phyloP scores from a whole-genome alignment of 1,284 basidiomycete genomes.

The Leccinum variabile region DNA sequence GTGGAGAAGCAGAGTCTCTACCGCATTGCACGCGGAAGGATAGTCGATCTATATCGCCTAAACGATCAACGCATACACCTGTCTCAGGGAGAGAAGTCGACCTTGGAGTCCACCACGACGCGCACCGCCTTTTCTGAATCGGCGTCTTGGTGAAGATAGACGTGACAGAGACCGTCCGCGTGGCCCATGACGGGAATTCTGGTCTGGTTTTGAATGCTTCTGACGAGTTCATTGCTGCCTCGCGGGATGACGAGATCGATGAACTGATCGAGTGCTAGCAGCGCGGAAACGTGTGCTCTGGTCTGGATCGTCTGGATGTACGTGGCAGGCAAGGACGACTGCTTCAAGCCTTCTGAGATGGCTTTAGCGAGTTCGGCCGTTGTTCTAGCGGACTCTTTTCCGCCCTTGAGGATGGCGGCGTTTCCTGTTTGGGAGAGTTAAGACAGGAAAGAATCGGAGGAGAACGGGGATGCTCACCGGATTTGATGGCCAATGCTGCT shows the following conservation, averaged over 20 bases:
- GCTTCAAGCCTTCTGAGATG: slow-evolving; percentile 77
- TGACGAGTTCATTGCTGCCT: slow-evolving; percentile 90
- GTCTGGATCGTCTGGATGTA: slow-evolving; percentile 94
- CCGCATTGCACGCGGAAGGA: slow-evolving; percentile 94
- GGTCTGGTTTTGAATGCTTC: slow-evolving; percentile 86
- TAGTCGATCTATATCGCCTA: slow-evolving; percentile 72
- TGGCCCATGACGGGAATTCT: slow-evolving; percentile 99
- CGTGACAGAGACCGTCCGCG: slow-evolving; percentile 91
- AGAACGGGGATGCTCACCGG: slow-evolving; percentile 55
- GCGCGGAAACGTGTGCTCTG: slow-evolving; percentile 85
- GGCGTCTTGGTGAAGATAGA: slow-evolving; percentile 87
- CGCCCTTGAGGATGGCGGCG: slow-evolving; percentile 95
- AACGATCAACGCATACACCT: background rate
- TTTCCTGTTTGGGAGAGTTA: slow-evolving; percentile 58
- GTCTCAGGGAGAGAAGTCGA: slow-evolving; percentile 35
- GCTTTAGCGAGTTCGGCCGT: slow-evolving; percentile 73
- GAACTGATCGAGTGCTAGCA: slow-evolving; percentile 86
- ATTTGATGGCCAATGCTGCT: slow-evolving; percentile 94
- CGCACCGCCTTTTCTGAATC: slow-evolving; percentile 76
- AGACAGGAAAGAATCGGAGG: slow-evolving; percentile 4
- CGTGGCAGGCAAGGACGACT: slow-evolving; percentile 71
- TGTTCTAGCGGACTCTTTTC: slow-evolving; percentile 87
- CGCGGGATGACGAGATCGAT: slow-evolving; percentile 98
- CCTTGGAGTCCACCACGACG: slow-evolving; percentile 91
- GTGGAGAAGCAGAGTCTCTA: slow-evolving; percentile 90